phyloP scores from a whole-genome alignment of 75 land plant genomes.

The Pseudotsuga menziesii region DNA sequence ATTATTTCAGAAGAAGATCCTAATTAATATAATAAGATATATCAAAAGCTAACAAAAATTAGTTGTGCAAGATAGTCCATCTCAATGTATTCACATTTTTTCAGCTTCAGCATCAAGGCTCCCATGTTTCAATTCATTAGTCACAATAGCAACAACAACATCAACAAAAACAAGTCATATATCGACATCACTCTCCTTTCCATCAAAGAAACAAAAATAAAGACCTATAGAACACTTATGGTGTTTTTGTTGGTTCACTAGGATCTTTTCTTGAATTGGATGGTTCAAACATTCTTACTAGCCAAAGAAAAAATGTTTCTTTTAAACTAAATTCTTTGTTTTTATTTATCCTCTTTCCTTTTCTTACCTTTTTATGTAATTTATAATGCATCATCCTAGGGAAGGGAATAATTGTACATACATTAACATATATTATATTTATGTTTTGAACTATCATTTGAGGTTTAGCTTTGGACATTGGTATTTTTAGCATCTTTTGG shows the following conservation, averaged over 20 bases:
- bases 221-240: constrained; percentile 19
- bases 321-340: constrained; percentile 8
- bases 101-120: background rate
- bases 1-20: constrained; percentile 25
- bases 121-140: constrained; percentile 13
- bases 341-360: background rate
- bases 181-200: constrained; percentile 7
- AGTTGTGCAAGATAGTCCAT: constrained; percentile 19
- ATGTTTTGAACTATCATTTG: too few species aligned
- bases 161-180: background rate
- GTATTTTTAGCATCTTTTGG: too few species aligned
- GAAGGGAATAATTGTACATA: background rate
- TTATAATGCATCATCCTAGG: background rate
- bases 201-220: constrained; percentile 14
- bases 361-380: background rate
- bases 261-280: constrained; percentile 27
- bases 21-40: too few species aligned
- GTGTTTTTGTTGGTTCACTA: constrained; percentile 4
- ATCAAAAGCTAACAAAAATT: constrained; percentile 24
- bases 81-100: constrained; percentile 1
- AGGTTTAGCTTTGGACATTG: too few species aligned
- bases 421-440: background rate
- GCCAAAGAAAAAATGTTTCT: constrained; percentile 30
- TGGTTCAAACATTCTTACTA: constrained; percentile 20
- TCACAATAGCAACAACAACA: constrained; percentile 20